A percentile compares a stretch with the other conserved stretches of the same genome.
Conservation (phyloP, 768 basidiomycete genomes). For the Mycena albidolilacea region DNA sequence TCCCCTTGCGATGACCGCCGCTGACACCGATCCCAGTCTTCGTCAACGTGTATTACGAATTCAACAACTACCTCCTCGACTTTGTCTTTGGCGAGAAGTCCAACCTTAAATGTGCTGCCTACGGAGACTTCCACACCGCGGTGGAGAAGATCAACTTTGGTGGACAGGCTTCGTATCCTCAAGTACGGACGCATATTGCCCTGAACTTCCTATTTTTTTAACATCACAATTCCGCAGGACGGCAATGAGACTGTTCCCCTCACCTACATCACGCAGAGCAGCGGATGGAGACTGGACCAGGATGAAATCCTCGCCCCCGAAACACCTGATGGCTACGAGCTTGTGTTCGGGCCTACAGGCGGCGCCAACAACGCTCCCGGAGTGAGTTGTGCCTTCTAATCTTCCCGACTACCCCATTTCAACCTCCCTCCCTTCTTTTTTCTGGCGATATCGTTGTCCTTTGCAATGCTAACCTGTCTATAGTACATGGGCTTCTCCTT, state of each 20-base stretch:
- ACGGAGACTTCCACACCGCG: background rate
- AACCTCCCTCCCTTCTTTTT: too few relatives aligned
- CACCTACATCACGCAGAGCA: background rate
- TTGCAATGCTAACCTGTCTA: background rate
- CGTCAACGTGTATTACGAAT: background rate
- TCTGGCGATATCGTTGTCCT: too few relatives aligned
- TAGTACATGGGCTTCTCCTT: background rate
- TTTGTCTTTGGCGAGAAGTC: background rate
- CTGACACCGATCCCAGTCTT: background rate
- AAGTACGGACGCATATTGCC: background rate
- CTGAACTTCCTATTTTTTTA: too few relatives aligned
- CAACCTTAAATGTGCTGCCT: background rate
- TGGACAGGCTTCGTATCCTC: background rate
- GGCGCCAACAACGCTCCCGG: constrained; percentile 1
- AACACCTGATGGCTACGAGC: background rate
- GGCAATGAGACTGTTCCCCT: constrained; percentile 1
- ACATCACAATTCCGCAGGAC: background rate
- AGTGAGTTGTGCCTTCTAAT: background rate
- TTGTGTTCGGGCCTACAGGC: background rate
- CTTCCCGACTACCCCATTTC: too few relatives aligned
- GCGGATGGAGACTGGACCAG: background rate
- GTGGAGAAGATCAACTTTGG: background rate
- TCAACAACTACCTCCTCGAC: background rate
- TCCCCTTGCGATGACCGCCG: too few relatives aligned
- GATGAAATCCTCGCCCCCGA: background rate